Percentiles rank a stretch among this genome's conserved stretches.
Conservation (phyloP, 768 basidiomycete genomes). For the Psilocybe sp. region DNA sequence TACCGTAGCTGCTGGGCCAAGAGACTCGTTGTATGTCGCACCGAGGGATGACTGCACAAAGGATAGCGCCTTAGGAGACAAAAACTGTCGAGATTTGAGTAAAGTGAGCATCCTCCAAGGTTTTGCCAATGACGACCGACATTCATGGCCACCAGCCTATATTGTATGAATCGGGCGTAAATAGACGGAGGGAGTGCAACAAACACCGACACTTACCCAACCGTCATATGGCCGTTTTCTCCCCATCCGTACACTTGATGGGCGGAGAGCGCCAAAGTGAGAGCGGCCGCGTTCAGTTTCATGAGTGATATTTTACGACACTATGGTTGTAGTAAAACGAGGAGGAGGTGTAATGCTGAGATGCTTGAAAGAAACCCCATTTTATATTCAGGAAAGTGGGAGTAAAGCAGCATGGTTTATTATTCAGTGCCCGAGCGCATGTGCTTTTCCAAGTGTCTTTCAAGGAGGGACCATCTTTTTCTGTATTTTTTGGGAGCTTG, state of each 20-base stretch:
- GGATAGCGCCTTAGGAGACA: constrained; percentile 43
- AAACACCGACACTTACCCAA: constrained; percentile 30
- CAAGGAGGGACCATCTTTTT: no score
- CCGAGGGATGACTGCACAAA: constrained; percentile 46
- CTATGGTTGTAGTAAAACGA: neutral
- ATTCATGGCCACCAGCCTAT: constrained; percentile 40
- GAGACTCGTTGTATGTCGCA: constrained; percentile 38
- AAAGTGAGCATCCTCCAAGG: neutral
- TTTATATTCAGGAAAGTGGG: no score
- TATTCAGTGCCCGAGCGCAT: no score
- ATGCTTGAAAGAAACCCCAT: neutral
- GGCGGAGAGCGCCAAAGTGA: constrained; percentile 9
- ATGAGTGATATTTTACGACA: neutral
- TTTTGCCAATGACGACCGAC: constrained; percentile 13
- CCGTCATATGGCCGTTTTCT: constrained; percentile 38
- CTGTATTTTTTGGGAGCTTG: no score
- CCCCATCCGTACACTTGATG: constrained; percentile 36
- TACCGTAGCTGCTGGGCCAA: constrained; percentile 49
- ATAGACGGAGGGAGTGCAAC: neutral
- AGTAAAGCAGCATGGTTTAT: no score
- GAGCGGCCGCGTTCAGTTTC: constrained; percentile 7
- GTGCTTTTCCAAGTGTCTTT: no score
- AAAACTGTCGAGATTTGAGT: constrained; percentile 32
- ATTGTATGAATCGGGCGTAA: neutral
- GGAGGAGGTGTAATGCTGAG: neutral